Conservation (phyloP, 2,329 filamentous ascomycete genomes). For the Aspergillus phoenicis region DNA sequence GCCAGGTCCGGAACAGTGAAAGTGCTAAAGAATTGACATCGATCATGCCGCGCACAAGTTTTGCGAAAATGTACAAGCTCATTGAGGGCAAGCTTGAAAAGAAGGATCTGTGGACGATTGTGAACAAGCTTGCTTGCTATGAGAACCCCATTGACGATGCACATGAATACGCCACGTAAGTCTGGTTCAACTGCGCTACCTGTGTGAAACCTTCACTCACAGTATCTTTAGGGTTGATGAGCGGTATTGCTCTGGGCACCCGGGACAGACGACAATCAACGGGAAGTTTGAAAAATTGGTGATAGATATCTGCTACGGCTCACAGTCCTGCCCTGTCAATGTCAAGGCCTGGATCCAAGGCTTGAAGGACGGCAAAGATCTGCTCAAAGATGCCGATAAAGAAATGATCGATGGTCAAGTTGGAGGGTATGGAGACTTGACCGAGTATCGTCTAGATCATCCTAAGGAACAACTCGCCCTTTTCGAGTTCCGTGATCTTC, state of each 20-base stretch:
- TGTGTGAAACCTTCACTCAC: background rate
- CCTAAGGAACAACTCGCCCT: background rate
- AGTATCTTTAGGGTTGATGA: background rate
- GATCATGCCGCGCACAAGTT: background rate
- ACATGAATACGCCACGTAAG: background rate
- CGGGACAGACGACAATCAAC: background rate
- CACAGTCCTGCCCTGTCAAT: background rate
- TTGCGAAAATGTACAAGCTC: background rate
- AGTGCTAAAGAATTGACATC: background rate
- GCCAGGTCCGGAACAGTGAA: background rate
- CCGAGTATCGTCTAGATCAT: background rate
- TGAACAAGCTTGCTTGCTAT: background rate
- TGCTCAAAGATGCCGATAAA: background rate
- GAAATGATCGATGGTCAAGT: background rate
- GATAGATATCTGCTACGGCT: background rate
- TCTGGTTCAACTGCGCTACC: background rate
- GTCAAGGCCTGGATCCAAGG: background rate
- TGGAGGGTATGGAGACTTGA: background rate
- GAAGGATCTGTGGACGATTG: background rate
- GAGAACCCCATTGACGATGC: background rate
- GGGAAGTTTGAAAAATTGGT: background rate
- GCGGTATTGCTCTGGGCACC: background rate
- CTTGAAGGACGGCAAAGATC: background rate
- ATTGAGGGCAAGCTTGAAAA: background rate
- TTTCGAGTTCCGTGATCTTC: background rate